Conservation (phyloP, 2,329 filamentous ascomycete species). For the Arthrobotrys megalospora region DNA sequence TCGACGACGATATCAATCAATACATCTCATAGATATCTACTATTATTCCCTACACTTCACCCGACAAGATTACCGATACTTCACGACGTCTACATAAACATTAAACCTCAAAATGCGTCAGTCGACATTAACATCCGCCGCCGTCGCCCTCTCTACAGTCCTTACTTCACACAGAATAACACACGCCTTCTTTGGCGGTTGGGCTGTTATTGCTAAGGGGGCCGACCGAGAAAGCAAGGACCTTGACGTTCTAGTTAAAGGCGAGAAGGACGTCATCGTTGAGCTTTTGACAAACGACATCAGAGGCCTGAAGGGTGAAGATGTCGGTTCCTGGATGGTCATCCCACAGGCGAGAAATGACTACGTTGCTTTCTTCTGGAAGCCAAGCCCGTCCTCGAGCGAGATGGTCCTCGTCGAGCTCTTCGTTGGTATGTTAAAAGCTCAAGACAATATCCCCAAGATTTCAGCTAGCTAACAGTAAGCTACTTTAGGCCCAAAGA, state of each 20-base stretch:
- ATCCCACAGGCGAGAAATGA: constrained; percentile 64
- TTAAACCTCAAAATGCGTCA: constrained; percentile 63
- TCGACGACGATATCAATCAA: constrained; percentile 41
- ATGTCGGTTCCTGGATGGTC: constrained; percentile 63
- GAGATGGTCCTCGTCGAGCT: constrained; percentile 65
- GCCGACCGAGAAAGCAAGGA: constrained; percentile 65
- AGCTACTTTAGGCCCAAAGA: constrained; percentile 60
- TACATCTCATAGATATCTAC: constrained; percentile 35
- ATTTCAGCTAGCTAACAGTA: constrained; percentile 50
- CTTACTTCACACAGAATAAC: constrained; percentile 64
- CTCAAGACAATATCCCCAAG: constrained; percentile 1
- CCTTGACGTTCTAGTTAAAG: constrained; percentile 64
- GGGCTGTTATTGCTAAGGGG: constrained; percentile 64
- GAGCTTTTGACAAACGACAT: constrained; percentile 62
- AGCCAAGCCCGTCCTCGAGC: constrained; percentile 55
- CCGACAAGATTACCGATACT: constrained; percentile 4
- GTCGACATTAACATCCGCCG: constrained; percentile 64
- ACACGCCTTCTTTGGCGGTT: constrained; percentile 65
- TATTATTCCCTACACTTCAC: not conserved
- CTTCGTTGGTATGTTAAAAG: constrained; percentile 62
- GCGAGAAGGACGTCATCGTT: constrained; percentile 63
- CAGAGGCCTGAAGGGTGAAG: constrained; percentile 59
- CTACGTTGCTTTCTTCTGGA: constrained; percentile 65
- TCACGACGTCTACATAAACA: constrained; percentile 5
- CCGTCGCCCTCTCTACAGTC: constrained; percentile 64